Base-by-base conservation (phyloP, 441 rosid genomes). In the Euphorbia corollata region DNA sequence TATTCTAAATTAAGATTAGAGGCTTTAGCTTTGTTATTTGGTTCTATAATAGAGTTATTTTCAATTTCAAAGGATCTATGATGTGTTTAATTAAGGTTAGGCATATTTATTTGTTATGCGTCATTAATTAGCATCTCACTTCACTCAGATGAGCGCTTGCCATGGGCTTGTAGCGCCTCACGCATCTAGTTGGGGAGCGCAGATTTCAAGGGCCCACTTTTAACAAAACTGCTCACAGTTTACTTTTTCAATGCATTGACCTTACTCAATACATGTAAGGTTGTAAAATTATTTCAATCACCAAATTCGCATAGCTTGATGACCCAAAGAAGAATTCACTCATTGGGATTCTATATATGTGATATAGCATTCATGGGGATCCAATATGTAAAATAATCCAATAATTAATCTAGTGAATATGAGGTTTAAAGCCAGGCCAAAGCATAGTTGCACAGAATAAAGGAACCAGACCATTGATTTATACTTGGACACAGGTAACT, bases 381-480 rank as follows among this genome's bases (percentile, higher is more conserved):
- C 32, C 16, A 22, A 16, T 1, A 24, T 12, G 9, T 20, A 61
- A 18, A 36, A 36, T 36, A 16, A 39, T 18, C 20, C 7, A 4
- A 15, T 39, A 19, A n/a, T 20, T 20, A 61, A 11, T 61, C 19
- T 39, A 20, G n/a, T 16, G 16, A 23, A 62, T n/a, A 34, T 11
- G 6, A 41, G 10, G 15, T 39, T 38, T 24, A 61, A 32, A 61
- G 45, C 45, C 2, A 16, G 13, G 41, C 32, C 16, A 13, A 41
- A n/a, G 12, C 27, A 60, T 60, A 39, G 8, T 43, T 43, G 48
- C 22, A 9, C 19, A 43, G 36, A 38, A 9, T 38, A 43, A 61
- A 38, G n/a, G 18, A 38, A 61, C 39, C 64, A 39, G 64, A 61
- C 64, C 23, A 20, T 61, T 22, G 20, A 39, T 20, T 39, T 4